These are phyloP conservation scores for Dichotomopilus funicola DNA, from an alignment of 2,329 filamentous ascomycete species.

Conservation along the genomic window DNA sequence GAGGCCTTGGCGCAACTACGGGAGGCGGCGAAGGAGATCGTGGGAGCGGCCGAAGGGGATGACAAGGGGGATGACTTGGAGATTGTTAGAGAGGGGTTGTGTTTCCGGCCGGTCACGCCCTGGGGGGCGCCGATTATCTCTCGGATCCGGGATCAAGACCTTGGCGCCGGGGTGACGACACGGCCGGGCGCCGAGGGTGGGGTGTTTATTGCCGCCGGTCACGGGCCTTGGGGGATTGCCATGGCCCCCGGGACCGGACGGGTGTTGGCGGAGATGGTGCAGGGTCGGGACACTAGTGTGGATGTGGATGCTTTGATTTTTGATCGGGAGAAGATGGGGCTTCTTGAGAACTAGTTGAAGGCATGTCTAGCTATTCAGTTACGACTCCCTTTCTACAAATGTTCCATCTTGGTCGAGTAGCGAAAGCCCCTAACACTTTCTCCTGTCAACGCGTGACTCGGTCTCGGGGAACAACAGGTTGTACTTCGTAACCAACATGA, in stretches of 20 bases:
- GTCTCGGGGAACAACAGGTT: background rate
- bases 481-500: background rate
- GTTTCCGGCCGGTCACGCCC: constrained; percentile 64
- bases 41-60: constrained; percentile 32
- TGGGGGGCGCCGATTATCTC: constrained; percentile 58
- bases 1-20: constrained; percentile 45
- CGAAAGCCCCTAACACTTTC: too few species aligned
- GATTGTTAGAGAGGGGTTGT: constrained; percentile 58
- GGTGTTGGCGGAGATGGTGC: constrained; percentile 64
- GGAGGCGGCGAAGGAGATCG: constrained; percentile 40
- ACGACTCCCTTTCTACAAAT: too few species aligned
- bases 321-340: background rate
- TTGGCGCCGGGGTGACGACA: constrained; percentile 45
- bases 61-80: constrained; percentile 45
- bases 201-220: constrained; percentile 64
- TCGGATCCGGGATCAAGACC: constrained; percentile 47
- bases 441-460: too few species aligned
- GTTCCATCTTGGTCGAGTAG: too few species aligned
- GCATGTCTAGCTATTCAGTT: too few species aligned
- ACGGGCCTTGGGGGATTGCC: constrained; percentile 70
- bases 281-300: constrained; percentile 50
- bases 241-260: constrained; percentile 61
- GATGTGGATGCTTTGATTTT: constrained; percentile 48
- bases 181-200: constrained; percentile 45
- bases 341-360: background rate